Percentiles rank a stretch among this genome's conserved stretches.
These are phyloP conservation scores for Podaxis rugospora DNA, from an alignment of 768 basidiomycete genomes.

Conservation along the genomic window DNA sequence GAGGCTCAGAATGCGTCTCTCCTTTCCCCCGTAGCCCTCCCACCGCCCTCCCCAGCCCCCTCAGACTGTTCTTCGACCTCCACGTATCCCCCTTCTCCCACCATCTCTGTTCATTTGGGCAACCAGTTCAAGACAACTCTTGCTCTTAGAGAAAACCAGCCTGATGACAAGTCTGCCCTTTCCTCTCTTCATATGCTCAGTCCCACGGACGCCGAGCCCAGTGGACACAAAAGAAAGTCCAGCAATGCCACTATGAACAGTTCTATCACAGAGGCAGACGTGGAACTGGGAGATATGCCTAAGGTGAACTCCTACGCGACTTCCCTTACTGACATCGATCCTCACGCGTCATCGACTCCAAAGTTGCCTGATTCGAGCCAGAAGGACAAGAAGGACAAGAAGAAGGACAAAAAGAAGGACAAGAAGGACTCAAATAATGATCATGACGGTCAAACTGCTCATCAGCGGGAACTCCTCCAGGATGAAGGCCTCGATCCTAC, in stretches of 20 bases:
- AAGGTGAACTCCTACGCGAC: conserved; percentile 36
- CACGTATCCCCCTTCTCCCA: conserved; percentile 67
- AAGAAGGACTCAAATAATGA: conserved; percentile 21
- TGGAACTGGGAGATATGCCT: conserved; percentile 32
- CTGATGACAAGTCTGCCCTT: conserved; percentile 49
- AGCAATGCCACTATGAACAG: conserved; percentile 56
- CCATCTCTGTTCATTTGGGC: conserved; percentile 62
- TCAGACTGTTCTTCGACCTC: conserved; percentile 24
- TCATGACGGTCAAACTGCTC: conserved; percentile 24
- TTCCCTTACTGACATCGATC: conserved; percentile 29
- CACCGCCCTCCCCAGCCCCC: conserved; percentile 14
- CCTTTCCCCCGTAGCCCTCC: conserved; percentile 14
- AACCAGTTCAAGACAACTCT: conserved; percentile 53
- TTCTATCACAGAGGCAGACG: conserved; percentile 44
- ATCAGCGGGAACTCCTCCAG: conserved; percentile 33
- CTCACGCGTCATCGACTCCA: conserved; percentile 7
- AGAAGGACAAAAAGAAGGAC: conserved; percentile 19
- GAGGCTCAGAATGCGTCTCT: conserved; percentile 12
- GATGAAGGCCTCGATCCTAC: conserved; percentile 47
- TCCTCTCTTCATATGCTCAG: conserved; percentile 49
- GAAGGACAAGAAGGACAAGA: conserved; percentile 15
- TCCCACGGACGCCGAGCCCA: conserved; percentile 23
- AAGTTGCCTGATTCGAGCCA: conserved; percentile 17
- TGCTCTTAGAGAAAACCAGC: conserved; percentile 64
- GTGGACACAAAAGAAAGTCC: conserved; percentile 45